Conservation (phyloP, 129 eudicot species). For the Flaveria trinervia region DNA sequence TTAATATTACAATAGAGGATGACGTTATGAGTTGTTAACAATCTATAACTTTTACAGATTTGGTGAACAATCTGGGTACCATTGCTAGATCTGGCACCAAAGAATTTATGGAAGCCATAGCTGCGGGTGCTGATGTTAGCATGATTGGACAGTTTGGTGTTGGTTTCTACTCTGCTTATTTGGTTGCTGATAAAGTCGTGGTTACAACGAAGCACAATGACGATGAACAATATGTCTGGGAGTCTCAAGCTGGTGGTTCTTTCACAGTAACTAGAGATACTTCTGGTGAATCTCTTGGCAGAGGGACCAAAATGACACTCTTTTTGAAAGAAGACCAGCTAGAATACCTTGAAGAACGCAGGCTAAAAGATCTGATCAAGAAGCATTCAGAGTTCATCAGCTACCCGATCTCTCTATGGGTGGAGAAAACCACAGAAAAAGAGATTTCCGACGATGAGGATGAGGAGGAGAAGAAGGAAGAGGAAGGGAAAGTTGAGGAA, state of each 20-base stretch:
- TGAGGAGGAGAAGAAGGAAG: conserved; percentile 49
- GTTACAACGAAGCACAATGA: conserved; percentile 53
- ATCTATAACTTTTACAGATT: conserved; percentile 27
- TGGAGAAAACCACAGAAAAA: conserved; percentile 53
- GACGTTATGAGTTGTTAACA: no score
- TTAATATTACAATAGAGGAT: not conserved
- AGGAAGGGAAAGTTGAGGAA: conserved; percentile 49
- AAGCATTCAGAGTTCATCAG: conserved; percentile 55
- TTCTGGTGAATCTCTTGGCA: conserved; percentile 44
- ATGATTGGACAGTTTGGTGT: conserved; percentile 57
- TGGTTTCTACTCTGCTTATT: conserved; percentile 53
- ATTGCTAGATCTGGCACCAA: conserved; percentile 64
- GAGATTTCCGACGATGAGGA: conserved; percentile 57
- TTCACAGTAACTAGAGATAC: conserved; percentile 45
- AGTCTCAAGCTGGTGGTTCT: conserved; percentile 47
- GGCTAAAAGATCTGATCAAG: conserved; percentile 57
- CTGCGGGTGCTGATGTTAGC: conserved; percentile 69
- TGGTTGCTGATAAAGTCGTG: conserved; percentile 53
- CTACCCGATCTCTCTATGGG: conserved; percentile 26
- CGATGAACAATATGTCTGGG: conserved; percentile 50
- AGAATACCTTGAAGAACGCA: conserved; percentile 56
- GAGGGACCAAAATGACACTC: conserved; percentile 51
- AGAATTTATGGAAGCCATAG: conserved; percentile 61
- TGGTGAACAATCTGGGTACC: conserved; percentile 67
- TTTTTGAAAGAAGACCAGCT: conserved; percentile 52